Percentiles rank a stretch among this genome's conserved stretches.
phyloP scores from a whole-genome alignment of 2,329 filamentous ascomycete genomes.

The Xylaria sp. region DNA sequence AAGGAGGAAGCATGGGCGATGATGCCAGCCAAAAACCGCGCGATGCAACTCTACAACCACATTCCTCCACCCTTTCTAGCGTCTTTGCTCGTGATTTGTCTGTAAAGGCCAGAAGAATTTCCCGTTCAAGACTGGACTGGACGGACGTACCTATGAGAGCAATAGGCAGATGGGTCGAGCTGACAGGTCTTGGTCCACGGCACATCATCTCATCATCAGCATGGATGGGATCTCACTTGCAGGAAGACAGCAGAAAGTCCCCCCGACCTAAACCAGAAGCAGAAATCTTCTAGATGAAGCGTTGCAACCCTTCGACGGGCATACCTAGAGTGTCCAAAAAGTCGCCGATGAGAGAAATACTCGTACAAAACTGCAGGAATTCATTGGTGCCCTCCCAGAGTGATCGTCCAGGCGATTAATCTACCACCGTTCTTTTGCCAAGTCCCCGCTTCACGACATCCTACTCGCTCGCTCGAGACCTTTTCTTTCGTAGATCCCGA shows the following conservation, averaged over 20 bases:
- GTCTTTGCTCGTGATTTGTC: neutral
- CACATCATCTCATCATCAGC: neutral
- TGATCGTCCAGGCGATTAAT: constrained; percentile 3
- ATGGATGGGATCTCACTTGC: constrained; percentile 7
- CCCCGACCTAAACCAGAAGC: constrained; percentile 13
- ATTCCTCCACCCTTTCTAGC: neutral
- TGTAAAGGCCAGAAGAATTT: neutral
- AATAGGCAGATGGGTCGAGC: neutral
- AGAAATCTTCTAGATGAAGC: constrained; percentile 24
- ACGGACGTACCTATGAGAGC: too few species aligned
- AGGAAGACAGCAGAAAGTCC: neutral
- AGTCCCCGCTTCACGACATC: neutral
- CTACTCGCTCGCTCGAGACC: neutral
- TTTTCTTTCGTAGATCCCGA: neutral
- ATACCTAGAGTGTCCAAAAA: neutral
- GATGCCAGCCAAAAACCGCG: constrained; percentile 2
- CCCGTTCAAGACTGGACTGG: neutral
- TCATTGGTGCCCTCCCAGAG: too few species aligned
- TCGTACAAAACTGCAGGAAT: too few species aligned
- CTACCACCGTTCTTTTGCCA: neutral
- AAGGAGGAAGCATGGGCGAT: too few species aligned
- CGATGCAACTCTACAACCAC: constrained; percentile 6
- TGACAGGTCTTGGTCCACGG: neutral
- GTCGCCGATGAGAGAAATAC: too few species aligned
- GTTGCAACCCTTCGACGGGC: constrained; percentile 6